A percentile compares a stretch with the other conserved stretches of the same genome.
Evolutionary conservation across 495 filamentous ascomycete genomes (phyloP).

Genomic region (Glonium stellatum): DNA sequence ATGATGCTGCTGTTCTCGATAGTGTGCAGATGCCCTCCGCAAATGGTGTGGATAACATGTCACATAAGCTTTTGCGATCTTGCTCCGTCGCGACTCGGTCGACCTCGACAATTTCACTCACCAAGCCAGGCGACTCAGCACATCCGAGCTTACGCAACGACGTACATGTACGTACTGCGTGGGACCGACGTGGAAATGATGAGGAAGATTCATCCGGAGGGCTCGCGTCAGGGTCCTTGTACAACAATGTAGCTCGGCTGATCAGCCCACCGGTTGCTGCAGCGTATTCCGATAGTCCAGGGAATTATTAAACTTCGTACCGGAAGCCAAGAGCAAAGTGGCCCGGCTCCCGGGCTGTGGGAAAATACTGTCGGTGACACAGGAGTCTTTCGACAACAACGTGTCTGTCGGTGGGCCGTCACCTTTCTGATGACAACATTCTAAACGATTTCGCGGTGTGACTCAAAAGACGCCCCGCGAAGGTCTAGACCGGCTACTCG

Average conservation of each 20-base stretch:
- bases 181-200: not conserved
- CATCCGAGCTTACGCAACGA: not conserved
- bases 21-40: not conserved
- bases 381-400: slow-evolving; percentile 12
- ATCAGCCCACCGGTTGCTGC: slow-evolving; percentile 1
- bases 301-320: not conserved
- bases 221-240: not conserved
- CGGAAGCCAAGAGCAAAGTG: not conserved
- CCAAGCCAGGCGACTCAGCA: not conserved
- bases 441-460: not conserved
- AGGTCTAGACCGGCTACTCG: slow-evolving; percentile 5
- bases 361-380: slow-evolving; percentile 11
- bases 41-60: not conserved
- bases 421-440: not conserved
- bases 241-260: not conserved
- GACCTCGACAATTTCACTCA: not conserved
- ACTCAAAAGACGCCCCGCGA: slow-evolving; percentile 9
- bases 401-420: slow-evolving; percentile 4
- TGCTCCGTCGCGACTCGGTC: slow-evolving; percentile 1
- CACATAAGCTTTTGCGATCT: slow-evolving; percentile 2
- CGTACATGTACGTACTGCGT: not conserved
- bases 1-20: not conserved
- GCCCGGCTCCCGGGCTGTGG: not conserved
- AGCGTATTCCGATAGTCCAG: not conserved
- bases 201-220: not conserved